Percentiles rank a stretch among this genome's conserved stretches.
These are phyloP conservation scores for Cubamyces lactineus DNA, from an alignment of 768 basidiomycete genomes.

Conservation along the genomic window DNA sequence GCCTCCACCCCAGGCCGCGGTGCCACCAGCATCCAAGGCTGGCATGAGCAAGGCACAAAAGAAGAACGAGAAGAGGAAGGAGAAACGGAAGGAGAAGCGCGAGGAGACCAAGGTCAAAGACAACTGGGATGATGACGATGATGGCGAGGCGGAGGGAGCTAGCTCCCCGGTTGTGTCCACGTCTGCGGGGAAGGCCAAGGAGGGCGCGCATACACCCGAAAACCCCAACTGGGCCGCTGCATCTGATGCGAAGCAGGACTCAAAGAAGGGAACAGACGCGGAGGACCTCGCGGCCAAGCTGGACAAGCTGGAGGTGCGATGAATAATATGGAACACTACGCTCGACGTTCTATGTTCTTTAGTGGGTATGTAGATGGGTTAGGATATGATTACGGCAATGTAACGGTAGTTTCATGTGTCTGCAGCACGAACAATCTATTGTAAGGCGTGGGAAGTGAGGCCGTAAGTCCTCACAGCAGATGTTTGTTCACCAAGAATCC, in stretches of 20 bases:
- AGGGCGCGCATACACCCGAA: constrained; percentile 33
- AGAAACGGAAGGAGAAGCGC: constrained; percentile 57
- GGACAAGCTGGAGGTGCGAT: constrained; percentile 61
- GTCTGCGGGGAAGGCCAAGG: constrained; percentile 1
- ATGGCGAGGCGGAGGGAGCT: constrained; percentile 28
- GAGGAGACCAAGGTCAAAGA: constrained; percentile 68
- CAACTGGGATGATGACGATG: constrained; percentile 77
- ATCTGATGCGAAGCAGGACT: constrained; percentile 22
- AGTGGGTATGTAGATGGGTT: constrained; percentile 25
- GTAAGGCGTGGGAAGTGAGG: no score
- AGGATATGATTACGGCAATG: constrained; percentile 19
- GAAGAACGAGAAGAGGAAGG: constrained; percentile 84
- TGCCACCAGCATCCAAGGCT: constrained; percentile 38
- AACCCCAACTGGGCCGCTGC: constrained; percentile 29
- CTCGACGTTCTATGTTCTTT: constrained; percentile 16
- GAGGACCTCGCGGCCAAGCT: constrained; percentile 52
- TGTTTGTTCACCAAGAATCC: no score
- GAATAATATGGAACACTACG: constrained; percentile 24
- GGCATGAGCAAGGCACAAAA: constrained; percentile 52
- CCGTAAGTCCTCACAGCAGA: no score
- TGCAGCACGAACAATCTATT: neutral
- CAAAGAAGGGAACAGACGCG: constrained; percentile 31
- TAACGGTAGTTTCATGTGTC: constrained; percentile 4
- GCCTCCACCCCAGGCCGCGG: constrained; percentile 50
- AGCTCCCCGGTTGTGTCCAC: neutral